Base-by-base conservation (phyloP, 1,284 basidiomycete genomes). In the Fistulinella cinereoalba region DNA sequence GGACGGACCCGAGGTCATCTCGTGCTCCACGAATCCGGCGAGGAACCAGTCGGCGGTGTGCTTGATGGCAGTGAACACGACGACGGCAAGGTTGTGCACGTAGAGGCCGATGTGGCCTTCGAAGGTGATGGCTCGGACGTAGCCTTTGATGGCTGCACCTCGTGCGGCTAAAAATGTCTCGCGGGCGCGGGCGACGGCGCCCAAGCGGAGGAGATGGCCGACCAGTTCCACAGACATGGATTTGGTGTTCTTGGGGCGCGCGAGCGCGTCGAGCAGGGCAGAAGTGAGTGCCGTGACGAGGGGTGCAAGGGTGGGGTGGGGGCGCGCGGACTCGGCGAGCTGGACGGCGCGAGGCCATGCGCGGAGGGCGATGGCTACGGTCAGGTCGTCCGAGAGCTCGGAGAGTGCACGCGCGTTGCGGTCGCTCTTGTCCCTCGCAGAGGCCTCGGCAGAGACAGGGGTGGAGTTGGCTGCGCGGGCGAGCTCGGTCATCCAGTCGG, bases 21-120 rank as follows among this genome's bases (percentile, higher is more conserved):
- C 84, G 61, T 94, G 93, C 66, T 97, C 95, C 66, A 87, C 92
- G 70, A 97, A 99, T 40, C 92, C 95, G 1, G 85, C 85, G 62
- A 97, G 78, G 68, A 93, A 99, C 97, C 96, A 99, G 67, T 99
- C 96, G 33, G 90, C 90, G 2, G 95, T 97, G 63, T 99, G 91
- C 65, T 93, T 94, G 67, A 96, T 87, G 7, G 88, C 81, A 0
- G 90, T 93, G 58, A 96, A 96, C 50, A 86, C 79, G 0, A 96
- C 87, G 44, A 92, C 76, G 0, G 88, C 81, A 33, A 96, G 72
- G 59, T 94, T 88, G 15, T 83, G 83, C 41, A 95, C 75, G 56
- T 89, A 95, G 42, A 85, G 74, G 6, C 79, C 78, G n/a, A 92
- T 79, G 57, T 96, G 86, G 2, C 96, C 96, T 59, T 97, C 93